These are phyloP conservation scores for Pezicula rhizophila DNA, from an alignment of 2,329 filamentous ascomycete species.

Conservation along the genomic window DNA sequence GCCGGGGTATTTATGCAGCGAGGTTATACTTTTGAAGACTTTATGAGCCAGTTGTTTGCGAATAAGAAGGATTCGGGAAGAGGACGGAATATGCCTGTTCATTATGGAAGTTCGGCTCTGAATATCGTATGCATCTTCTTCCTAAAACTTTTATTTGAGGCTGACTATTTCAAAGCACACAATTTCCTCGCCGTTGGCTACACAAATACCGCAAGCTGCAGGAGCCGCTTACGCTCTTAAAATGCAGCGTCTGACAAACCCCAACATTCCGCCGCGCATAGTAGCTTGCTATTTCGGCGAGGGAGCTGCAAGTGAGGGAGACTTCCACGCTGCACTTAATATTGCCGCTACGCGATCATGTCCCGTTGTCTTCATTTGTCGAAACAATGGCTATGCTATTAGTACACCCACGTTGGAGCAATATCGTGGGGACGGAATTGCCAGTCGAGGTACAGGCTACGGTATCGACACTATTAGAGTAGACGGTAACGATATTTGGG, in stretches of 20 bases:
- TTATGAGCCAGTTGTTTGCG: slow-evolving; percentile 93
- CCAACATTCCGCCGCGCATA: slow-evolving; percentile 59
- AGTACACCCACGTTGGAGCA: slow-evolving; percentile 85
- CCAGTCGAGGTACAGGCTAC: slow-evolving; percentile 79
- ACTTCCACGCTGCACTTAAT: slow-evolving; percentile 87
- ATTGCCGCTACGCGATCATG: slow-evolving; percentile 86
- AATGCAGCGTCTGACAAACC: slow-evolving; percentile 68
- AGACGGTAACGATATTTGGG: slow-evolving; percentile 92
- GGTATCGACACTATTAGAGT: slow-evolving; percentile 91
- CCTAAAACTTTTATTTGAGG: not conserved
- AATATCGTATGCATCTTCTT: slow-evolving; percentile 60
- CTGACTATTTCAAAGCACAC: slow-evolving; percentile 54
- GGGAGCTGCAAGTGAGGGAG: slow-evolving; percentile 82
- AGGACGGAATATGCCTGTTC: slow-evolving; percentile 94
- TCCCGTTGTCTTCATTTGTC: slow-evolving; percentile 82
- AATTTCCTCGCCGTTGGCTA: slow-evolving; percentile 78
- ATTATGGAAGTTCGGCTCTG: slow-evolving; percentile 80
- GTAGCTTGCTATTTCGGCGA: slow-evolving; percentile 86
- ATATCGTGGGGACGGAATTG: slow-evolving; percentile 87
- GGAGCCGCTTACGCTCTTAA: slow-evolving; percentile 86
- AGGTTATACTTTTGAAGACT: slow-evolving; percentile 79
- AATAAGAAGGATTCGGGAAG: slow-evolving; percentile 74
- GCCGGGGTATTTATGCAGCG: slow-evolving; percentile 86
- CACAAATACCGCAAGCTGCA: slow-evolving; percentile 81
- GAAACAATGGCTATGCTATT: slow-evolving; percentile 91